These are phyloP conservation scores for Lachancea quebecensis DNA, from an alignment of 805 yeast genomes.

Conservation along the genomic window DNA sequence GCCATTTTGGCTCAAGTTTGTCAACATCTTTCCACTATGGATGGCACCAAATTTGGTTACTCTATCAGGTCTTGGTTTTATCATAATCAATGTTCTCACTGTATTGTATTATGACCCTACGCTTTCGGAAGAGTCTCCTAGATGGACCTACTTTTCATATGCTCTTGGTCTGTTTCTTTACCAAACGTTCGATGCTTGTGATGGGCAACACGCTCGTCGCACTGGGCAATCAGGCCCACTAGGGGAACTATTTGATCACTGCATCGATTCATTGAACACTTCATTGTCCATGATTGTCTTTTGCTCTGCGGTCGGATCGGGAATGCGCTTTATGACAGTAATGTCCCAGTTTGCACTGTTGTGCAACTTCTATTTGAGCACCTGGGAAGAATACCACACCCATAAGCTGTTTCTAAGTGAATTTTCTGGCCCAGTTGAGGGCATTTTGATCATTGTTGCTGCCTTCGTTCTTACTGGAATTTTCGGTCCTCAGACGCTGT, in stretches of 20 bases:
- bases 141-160: slow-evolving; percentile 69
- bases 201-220: slow-evolving; percentile 90
- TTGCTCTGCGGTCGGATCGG: slow-evolving; percentile 70
- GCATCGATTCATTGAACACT: slow-evolving; percentile 69
- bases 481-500: slow-evolving; percentile 55
- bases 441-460: slow-evolving; percentile 57
- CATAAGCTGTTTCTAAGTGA: slow-evolving; percentile 70
- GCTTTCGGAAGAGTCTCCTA: slow-evolving; percentile 52
- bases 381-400: slow-evolving; percentile 96
- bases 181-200: slow-evolving; percentile 95
- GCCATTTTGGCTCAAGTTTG: slow-evolving; percentile 75
- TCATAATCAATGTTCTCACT: slow-evolving; percentile 53
- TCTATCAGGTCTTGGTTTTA: slow-evolving; percentile 66
- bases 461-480: slow-evolving; percentile 58
- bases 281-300: slow-evolving; percentile 70
- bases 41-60: slow-evolving; percentile 95
- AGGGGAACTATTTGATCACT: slow-evolving; percentile 92
- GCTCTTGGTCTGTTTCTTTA: slow-evolving; percentile 82
- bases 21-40: slow-evolving; percentile 67
- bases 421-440: slow-evolving; percentile 94
- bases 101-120: slow-evolving; percentile 71
- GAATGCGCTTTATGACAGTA: slow-evolving; percentile 55
- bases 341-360: slow-evolving; percentile 66
- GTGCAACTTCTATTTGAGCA: slow-evolving; percentile 77
- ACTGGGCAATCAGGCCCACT: slow-evolving; percentile 93